Evolutionary conservation across 148 eudicot species (phyloP), one percentile per base, ranked within the genome.

Genomic region (Dysphania ambrosioides): DNA sequence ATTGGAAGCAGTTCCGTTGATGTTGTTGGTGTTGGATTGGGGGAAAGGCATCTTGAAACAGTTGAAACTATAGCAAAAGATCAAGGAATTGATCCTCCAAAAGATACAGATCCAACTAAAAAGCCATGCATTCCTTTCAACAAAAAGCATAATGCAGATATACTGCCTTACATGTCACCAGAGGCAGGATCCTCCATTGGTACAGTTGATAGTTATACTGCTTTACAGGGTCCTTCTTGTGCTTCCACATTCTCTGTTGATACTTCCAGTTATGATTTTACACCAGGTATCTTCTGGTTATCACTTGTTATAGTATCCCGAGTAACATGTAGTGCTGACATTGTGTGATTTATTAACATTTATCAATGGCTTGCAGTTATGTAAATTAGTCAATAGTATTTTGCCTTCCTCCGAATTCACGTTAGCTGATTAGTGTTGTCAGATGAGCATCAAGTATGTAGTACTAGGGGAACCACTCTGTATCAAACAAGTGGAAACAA

Each of bases 1-100:
- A 83, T 58, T 72, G 80, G 78, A 51, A 82, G 71, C 74, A 72
- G 44, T 38, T 60, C 65, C 36, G 15, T 71, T 34, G 80, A 69
- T 76, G 80, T 27, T 53, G 67, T 67, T 72, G 65, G 68, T 71
- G 63, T 65, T 73, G 78, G 63, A 56, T 68, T 81, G 41, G 69
- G 38, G 76, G 70, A 32, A 31, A 40, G 68, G n/a, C 32, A 47
- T 41, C 74, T 41, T 59, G 59, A 67, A 36, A 38, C 53, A 24
- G 44, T 19, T 16, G 73, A 27, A 68, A 51, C 35, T 79, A 26
- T 60, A 63, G 56, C 53, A 18, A 38, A 61, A 47, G 70, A 67
- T 61, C 53, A 30, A 2, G 63, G 31, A 68, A 61, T 61, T 35
- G 68, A 36, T 32, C 19, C 35, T 68, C 15, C 32, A 32, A 35